Conservation (phyloP, 2,329 filamentous ascomycete species). For the Neofusicoccum ribis region DNA sequence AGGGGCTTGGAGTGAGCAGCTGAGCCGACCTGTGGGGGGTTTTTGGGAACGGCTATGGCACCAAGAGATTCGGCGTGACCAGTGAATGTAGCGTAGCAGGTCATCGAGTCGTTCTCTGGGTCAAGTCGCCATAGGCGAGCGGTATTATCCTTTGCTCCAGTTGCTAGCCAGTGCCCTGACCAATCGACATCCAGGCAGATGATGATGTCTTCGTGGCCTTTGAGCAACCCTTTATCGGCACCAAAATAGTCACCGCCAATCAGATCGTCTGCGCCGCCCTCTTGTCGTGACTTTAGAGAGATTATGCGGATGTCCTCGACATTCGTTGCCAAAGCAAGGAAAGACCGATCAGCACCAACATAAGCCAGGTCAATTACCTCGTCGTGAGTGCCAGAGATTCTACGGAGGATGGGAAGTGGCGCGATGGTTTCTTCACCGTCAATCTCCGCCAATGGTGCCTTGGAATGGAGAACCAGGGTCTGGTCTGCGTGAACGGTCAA, state of each 20-base stretch:
- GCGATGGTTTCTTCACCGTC: slow-evolving; percentile 50
- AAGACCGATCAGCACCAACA: slow-evolving; percentile 73
- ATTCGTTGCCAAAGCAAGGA: slow-evolving; percentile 90
- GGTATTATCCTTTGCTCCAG: slow-evolving; percentile 94
- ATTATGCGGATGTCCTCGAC: slow-evolving; percentile 90
- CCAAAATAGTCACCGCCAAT: slow-evolving; percentile 70
- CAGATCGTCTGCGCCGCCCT: slow-evolving; percentile 26
- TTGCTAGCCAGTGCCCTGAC: slow-evolving; percentile 96
- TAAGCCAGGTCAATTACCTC: slow-evolving; percentile 96
- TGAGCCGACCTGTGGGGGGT: slow-evolving; percentile 66
- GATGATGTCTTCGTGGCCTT: slow-evolving; percentile 92
- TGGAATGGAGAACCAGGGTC: slow-evolving; percentile 74
- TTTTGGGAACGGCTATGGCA: slow-evolving; percentile 79
- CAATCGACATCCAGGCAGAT: slow-evolving; percentile 93
- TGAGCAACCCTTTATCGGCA: slow-evolving; percentile 80
- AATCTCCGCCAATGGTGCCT: slow-evolving; percentile 44
- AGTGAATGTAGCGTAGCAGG: slow-evolving; percentile 78
- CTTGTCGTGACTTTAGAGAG: slow-evolving; percentile 55
- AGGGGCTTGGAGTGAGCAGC: slow-evolving; percentile 72
- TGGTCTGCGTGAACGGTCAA: slow-evolving; percentile 87
- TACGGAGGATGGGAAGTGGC: slow-evolving; percentile 64
- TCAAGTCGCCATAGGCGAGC: slow-evolving; percentile 90
- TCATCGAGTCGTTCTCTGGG: slow-evolving; percentile 69
- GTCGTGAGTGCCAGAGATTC: slow-evolving; percentile 94
- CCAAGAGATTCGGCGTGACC: slow-evolving; percentile 94